phyloP scores from a whole-genome alignment of 495 filamentous ascomycete genomes.

The Pseudoneurospora amorphoporcata region DNA sequence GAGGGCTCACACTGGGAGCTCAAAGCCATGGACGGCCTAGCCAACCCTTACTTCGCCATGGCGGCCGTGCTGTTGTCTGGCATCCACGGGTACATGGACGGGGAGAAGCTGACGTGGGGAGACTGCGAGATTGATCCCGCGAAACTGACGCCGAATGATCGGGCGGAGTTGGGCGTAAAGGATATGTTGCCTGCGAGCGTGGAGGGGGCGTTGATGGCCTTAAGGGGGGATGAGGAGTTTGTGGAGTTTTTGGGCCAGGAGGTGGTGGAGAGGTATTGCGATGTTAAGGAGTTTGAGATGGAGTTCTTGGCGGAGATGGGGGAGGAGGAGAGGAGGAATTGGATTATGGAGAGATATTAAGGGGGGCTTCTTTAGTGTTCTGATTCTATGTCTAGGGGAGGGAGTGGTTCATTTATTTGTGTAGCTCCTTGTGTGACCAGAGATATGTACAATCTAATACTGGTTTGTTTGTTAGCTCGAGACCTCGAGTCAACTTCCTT shows the following conservation, averaged over 20 bases:
- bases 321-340: constrained; percentile 36
- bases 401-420: not conserved
- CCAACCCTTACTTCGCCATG: constrained; percentile 62
- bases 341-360: constrained; percentile 54
- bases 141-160: constrained; percentile 35
- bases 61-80: constrained; percentile 60
- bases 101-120: constrained; percentile 36
- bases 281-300: constrained; percentile 48
- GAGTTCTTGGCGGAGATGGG: constrained; percentile 35
- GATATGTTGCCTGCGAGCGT: constrained; percentile 43
- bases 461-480: too few species aligned
- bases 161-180: constrained; percentile 42
- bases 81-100: constrained; percentile 42
- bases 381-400: not conserved
- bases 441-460: too few species aligned
- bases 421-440: not conserved
- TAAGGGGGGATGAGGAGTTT: constrained; percentile 37
- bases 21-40: constrained; percentile 57
- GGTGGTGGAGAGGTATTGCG: constrained; percentile 48
- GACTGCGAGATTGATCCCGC: constrained; percentile 52
- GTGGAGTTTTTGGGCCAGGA: constrained; percentile 37
- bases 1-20: constrained; percentile 59
- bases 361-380: not conserved
- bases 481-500: too few species aligned
- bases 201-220: constrained; percentile 39